phyloP scores from a whole-genome alignment of 1,284 basidiomycete genomes.

The Heterobasidion annosum region DNA sequence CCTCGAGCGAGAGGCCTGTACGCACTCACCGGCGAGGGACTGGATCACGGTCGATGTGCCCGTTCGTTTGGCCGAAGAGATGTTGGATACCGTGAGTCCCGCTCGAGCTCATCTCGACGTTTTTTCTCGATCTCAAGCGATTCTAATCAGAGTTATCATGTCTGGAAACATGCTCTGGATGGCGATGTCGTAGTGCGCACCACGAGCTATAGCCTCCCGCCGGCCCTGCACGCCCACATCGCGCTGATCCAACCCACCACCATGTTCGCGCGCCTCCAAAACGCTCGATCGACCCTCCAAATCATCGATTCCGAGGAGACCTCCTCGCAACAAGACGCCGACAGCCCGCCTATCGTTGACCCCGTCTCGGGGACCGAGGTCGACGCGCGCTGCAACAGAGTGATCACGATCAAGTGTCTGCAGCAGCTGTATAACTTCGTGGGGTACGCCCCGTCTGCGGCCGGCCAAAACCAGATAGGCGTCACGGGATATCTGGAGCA shows the following conservation, averaged over 20 bases:
- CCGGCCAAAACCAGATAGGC: conserved; percentile 38
- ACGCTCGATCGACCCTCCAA: conserved; percentile 19
- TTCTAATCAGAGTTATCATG: conserved; percentile 6
- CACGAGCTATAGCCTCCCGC: conserved; percentile 60
- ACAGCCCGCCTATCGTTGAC: conserved; percentile 19
- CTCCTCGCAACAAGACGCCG: conserved; percentile 17
- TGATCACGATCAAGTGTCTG: conserved; percentile 25
- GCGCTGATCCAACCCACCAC: conserved; percentile 73
- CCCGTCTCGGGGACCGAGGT: conserved; percentile 27
- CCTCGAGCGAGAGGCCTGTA: conserved; percentile 25
- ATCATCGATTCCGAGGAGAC: background rate
- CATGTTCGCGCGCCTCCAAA: conserved; percentile 48
- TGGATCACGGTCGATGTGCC: conserved; percentile 60
- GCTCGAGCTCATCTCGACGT: background rate
- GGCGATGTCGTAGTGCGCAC: conserved; percentile 57
- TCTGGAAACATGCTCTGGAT: conserved; percentile 46
- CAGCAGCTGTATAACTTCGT: conserved; percentile 42
- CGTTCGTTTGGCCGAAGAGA: conserved; percentile 51
- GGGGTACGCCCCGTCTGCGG: conserved; percentile 28
- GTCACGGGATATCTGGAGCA: conserved; percentile 48
- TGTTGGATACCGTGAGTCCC: conserved; percentile 18
- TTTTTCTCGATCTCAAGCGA: conserved; percentile 27
- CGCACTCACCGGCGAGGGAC: conserved; percentile 53
- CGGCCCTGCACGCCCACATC: conserved; percentile 48
- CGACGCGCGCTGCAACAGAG: conserved; percentile 29